phyloP scores from a whole-genome alignment of 805 yeast species.

The Sugiyamaella smithiae region DNA sequence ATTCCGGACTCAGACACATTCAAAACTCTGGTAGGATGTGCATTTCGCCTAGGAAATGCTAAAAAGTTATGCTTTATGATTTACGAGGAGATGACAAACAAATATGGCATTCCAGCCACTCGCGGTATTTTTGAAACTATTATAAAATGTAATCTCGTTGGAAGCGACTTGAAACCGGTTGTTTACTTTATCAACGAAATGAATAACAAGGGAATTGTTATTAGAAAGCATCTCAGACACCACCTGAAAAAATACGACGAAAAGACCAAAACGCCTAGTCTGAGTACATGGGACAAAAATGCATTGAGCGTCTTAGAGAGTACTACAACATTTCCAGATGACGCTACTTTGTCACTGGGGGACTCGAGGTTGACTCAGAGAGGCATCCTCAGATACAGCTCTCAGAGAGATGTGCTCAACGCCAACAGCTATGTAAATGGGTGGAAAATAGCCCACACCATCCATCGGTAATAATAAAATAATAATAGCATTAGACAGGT shows the following conservation, averaged over 20 bases:
- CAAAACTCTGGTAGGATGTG: slow-evolving; percentile 18
- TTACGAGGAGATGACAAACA: slow-evolving; percentile 23
- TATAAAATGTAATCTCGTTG: slow-evolving; percentile 27
- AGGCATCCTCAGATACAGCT: slow-evolving; percentile 3
- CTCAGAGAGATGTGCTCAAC: slow-evolving; percentile 4
- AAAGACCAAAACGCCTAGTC: too few relatives aligned
- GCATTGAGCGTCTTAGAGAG: neutral
- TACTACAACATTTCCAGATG: slow-evolving; percentile 12
- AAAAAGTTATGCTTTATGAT: slow-evolving; percentile 28
- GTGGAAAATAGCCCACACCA: slow-evolving; percentile 4
- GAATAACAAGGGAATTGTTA: slow-evolving; percentile 20
- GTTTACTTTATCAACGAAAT: slow-evolving; percentile 28
- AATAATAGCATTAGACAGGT: neutral
- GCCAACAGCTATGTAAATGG: slow-evolving; percentile 5
- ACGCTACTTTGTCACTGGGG: slow-evolving; percentile 11
- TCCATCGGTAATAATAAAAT: neutral
- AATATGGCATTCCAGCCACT: slow-evolving; percentile 15
- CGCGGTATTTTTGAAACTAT: slow-evolving; percentile 29
- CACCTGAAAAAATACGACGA: neutral
- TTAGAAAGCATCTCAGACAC: slow-evolving; percentile 11
- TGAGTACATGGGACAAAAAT: too few relatives aligned
- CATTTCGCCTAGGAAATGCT: slow-evolving; percentile 31
- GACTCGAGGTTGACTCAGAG: neutral
- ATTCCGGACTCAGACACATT: slow-evolving; percentile 19
- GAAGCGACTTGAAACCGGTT: slow-evolving; percentile 19